Evolutionary conservation across 768 basidiomycete species (phyloP), one percentile per base, ranked within the genome.

Genomic region (Hygrophorus pudorinus): DNA sequence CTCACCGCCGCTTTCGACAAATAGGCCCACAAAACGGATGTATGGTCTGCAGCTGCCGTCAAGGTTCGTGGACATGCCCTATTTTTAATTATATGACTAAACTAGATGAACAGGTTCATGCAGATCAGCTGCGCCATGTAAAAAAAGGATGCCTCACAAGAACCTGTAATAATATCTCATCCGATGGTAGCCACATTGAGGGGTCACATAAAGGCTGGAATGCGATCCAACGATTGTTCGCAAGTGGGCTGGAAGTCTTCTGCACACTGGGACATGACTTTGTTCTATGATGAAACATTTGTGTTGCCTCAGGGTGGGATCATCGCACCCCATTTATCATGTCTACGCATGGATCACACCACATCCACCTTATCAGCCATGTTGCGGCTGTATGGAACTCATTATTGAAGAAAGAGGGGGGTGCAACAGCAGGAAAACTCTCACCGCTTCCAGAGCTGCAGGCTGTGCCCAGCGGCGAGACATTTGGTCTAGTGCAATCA

Each of bases 191-290:
- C 12, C 53, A 48, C 1, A 61, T 63, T 9, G 55, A 63, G 20
- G 58, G 55, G 0, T 52, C 45, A 1, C 59, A 61, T 42, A 62
- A 61, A 32, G 55, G 48, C 0, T 62, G 57, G 59, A 62, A 62
- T 28, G 21, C 41, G 1, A 20, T 62, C 0, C 48, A 52, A 39
- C 40, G 51, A 0, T 38, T 51, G 1, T 40, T 50, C 11, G 50
- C 62, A 0, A 56, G 58, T 28, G 56, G 61, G 1, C 32, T 64
- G 0, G 48, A 38, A 2, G 42, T 52, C 10, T 41, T 62, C 10
- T 10, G 31, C 0, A 33, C 42, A 0, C 53, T 61, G 0, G n/a
- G 46, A 2, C 51, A 54, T 6, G 54, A 63, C 42, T 53, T 52
- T 28, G 51, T 60, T 2, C 49, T 54, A 4, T 50, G 49, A 1